Evolutionary conservation across 1,284 basidiomycete species (phyloP), one percentile per base, ranked within the genome.

Genomic region (Rhodotorula sp.): DNA sequence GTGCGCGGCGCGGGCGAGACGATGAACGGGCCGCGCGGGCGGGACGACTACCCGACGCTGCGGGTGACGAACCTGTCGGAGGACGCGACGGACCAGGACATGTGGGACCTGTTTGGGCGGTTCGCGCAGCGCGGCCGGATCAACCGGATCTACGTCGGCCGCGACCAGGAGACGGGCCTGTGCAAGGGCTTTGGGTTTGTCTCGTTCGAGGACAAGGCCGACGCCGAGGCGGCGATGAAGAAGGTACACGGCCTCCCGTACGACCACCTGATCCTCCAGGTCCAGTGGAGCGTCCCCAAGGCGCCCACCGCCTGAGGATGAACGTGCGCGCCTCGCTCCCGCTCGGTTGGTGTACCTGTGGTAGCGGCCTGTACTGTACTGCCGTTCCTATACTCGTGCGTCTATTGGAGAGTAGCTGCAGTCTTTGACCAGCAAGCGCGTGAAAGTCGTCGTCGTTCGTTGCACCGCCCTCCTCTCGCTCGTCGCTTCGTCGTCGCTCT

Each of bases 11-110:
- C 88, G 21, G 94, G 93, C 71, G 93, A 94, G 81, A 86, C 89
- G 29, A 94, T 94, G 91, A 84, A 81, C 56, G 62, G 62, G 8
- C 21, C 53, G 39, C 51, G 62, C 22, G 53, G 53, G 86, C 92
- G 64, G 84, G 81, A 58, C 87, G 94, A 99, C 80, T 86, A 96
- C 37, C 96, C 97, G 7, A 99, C 97, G 0, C 87, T 99, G 36
- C 92, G 97, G 63, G 93, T 99, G 77, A 98, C 97, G 55, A 99
- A 98, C 80, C 90, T 99, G 73, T 94, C 92, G 44, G 91, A 94
- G 82, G 97, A 99, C 79, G 94, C 94, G 2, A 89, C 92, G 78
- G 97, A 99, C 82, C 90, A 90, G 81, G 97, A 99, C 83, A 85
- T 99, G 63, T 89, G 95, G 71, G 93, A 94, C 39, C 86, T 99